Base-by-base conservation (phyloP, 192 early-diverging fungal species). In the Podila epigama region DNA sequence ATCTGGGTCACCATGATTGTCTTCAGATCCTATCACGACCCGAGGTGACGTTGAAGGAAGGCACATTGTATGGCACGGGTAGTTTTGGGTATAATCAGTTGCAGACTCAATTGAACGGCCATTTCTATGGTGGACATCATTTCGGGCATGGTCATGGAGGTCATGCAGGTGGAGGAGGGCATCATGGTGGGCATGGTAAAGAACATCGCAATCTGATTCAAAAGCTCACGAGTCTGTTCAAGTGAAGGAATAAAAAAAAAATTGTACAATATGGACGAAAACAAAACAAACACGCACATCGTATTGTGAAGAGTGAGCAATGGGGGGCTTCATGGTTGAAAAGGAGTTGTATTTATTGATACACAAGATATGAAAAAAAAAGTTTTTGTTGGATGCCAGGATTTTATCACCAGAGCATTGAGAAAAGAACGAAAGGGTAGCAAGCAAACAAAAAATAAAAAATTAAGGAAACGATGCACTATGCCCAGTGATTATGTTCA, bases 61-160 rank as follows among this genome's bases (percentile, higher is more conserved):
- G 73, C 7, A 77, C 73, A 4, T 28, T 77, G 3, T 77, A 68
- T 53, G 73, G 73, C 27, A 68, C 73, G n/a, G 73, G 73, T 13
- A 77, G 73, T 48, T 77, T 53, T 64, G 73, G 73, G 13, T 77
- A 68, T 39, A 77, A 77, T 27, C 73, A 77, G 39, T 36, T 75
- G 1, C 60, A 56, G 5, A 51, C 51, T 9, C 59, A 63, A 20
- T 25, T 50, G 48, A 53, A 67, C 18, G 54, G 61, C 4, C 55
- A 57, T 35, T 32, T 29, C 16, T 54, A 56, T 66, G 58, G 64
- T 42, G 63, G 58, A 15, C 42, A n/a, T n/a, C n/a, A n/a, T n/a
- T n/a, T n/a, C n/a, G n/a, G n/a, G n/a, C n/a, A 62, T 67, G 65
- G 65, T 15, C 65, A 68, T 36, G 63, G 63, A 37, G 20, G 25